These are phyloP conservation scores for Pichia occidentalis DNA, from an alignment of 805 yeast genomes.

Conservation along the genomic window DNA sequence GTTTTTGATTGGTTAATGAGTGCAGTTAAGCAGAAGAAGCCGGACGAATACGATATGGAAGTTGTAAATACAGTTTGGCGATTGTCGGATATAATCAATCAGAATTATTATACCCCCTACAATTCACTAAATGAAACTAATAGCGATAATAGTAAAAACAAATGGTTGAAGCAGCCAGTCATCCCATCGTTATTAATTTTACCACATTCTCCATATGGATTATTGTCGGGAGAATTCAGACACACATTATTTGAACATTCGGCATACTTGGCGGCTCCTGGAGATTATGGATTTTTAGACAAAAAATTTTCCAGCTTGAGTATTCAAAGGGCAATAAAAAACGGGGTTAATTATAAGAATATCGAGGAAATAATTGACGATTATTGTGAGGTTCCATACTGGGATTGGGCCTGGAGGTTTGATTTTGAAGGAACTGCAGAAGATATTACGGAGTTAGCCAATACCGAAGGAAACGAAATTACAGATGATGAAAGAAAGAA, in stretches of 20 bases:
- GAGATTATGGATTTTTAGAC: conserved; percentile 29
- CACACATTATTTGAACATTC: conserved; percentile 31
- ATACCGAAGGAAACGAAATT: background rate
- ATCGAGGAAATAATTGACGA: conserved; percentile 13
- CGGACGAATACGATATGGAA: conserved; percentile 51
- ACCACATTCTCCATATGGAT: conserved; percentile 48
- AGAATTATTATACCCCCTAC: conserved; percentile 6
- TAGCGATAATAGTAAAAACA: background rate
- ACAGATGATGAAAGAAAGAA: background rate
- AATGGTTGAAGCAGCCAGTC: conserved; percentile 6
- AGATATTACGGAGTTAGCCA: background rate
- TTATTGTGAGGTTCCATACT: conserved; percentile 11
- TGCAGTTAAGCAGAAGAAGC: conserved; percentile 23
- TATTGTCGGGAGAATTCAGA: conserved; percentile 44
- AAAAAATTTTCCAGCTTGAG: conserved; percentile 10
- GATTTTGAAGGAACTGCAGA: conserved; percentile 4
- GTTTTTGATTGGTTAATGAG: conserved; percentile 21
- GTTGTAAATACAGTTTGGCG: conserved; percentile 35
- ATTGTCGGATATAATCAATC: conserved; percentile 16
- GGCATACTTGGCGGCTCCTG: conserved; percentile 38
- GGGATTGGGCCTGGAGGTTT: conserved; percentile 19
- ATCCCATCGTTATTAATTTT: conserved; percentile 31
- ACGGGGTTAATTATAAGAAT: conserved; percentile 1
- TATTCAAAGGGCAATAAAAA: conserved; percentile 10
- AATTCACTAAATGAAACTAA: background rate